Conservation (phyloP, 208 protist genomes). For the Trypanosoma cruzi region DNA sequence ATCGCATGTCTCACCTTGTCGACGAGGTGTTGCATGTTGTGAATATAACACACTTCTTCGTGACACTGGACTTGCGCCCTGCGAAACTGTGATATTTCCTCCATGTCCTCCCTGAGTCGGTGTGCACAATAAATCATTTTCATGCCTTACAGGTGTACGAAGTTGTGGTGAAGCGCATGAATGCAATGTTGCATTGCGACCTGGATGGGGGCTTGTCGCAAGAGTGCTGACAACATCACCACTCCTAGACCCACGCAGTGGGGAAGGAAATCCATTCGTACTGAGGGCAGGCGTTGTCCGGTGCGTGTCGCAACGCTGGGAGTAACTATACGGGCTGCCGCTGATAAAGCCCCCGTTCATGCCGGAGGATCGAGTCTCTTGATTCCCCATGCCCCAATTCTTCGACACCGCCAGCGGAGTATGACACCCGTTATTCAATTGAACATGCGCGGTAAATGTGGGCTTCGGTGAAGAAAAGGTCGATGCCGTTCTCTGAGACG, state of each 20-base stretch:
- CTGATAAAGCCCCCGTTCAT: neutral
- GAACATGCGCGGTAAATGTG: neutral
- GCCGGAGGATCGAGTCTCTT: neutral
- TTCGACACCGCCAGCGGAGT: conserved; percentile 11
- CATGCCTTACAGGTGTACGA: conserved; percentile 26
- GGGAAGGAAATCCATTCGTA: neutral
- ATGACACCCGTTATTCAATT: conserved; percentile 9
- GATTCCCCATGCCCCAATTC: neutral
- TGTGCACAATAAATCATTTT: conserved; percentile 22
- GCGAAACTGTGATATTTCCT: conserved; percentile 6
- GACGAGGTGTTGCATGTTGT: conserved; percentile 19
- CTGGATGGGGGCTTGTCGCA: conserved; percentile 3
- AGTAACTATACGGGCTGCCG: conserved; percentile 3
- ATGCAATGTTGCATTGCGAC: neutral
- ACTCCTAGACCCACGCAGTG: conserved; percentile 12
- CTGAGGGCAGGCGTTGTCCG: conserved; percentile 8
- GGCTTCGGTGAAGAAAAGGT: neutral
- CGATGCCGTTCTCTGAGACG: neutral
- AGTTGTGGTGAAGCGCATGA: conserved; percentile 12
- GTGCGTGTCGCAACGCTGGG: conserved; percentile 7
- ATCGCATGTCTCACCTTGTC: conserved; percentile 19
- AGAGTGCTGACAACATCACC: neutral
- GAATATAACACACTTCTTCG: conserved; percentile 22
- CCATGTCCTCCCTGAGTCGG: neutral
- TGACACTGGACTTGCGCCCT: conserved; percentile 22